These are phyloP conservation scores for Priceomyces haplophilus DNA, from an alignment of 805 yeast species.

Conservation along the genomic window DNA sequence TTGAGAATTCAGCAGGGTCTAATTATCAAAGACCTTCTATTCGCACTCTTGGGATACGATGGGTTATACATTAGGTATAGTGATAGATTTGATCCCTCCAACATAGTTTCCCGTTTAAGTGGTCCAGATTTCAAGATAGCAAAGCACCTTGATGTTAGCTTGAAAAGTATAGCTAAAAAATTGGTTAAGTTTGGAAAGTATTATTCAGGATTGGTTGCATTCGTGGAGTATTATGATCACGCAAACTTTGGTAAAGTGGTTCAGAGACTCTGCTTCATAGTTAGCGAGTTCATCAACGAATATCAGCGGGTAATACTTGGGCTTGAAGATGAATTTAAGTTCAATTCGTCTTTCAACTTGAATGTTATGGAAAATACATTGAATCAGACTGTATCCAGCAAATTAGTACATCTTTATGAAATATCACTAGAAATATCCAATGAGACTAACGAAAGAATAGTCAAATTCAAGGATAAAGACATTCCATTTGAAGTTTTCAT, in stretches of 20 bases:
- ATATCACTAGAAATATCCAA: constrained; percentile 50
- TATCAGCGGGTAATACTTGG: constrained; percentile 32
- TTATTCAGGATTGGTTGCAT: constrained; percentile 55
- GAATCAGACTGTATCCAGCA: constrained; percentile 23
- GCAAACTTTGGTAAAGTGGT: constrained; percentile 64
- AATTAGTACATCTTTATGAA: constrained; percentile 55
- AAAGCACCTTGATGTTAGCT: constrained; percentile 66
- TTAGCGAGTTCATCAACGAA: constrained; percentile 28
- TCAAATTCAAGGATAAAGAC: constrained; percentile 13
- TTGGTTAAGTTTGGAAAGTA: constrained; percentile 61
- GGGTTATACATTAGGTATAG: constrained; percentile 74
- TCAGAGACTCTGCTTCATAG: constrained; percentile 66
- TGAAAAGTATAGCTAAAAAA: constrained; percentile 65
- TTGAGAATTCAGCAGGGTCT: constrained; percentile 67
- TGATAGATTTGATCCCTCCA: constrained; percentile 52
- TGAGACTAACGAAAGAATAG: constrained; percentile 39
- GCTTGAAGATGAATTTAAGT: constrained; percentile 54
- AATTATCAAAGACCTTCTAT: constrained; percentile 65
- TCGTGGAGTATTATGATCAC: constrained; percentile 57
- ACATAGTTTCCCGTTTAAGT: constrained; percentile 37
- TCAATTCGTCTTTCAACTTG: constrained; percentile 53
- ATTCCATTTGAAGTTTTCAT: constrained; percentile 29
- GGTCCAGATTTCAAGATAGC: constrained; percentile 80
- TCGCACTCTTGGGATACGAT: constrained; percentile 68
- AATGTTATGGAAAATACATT: constrained; percentile 48